These are phyloP conservation scores for Penicillium soppii DNA, from an alignment of 495 filamentous ascomycete genomes.

Conservation along the genomic window DNA sequence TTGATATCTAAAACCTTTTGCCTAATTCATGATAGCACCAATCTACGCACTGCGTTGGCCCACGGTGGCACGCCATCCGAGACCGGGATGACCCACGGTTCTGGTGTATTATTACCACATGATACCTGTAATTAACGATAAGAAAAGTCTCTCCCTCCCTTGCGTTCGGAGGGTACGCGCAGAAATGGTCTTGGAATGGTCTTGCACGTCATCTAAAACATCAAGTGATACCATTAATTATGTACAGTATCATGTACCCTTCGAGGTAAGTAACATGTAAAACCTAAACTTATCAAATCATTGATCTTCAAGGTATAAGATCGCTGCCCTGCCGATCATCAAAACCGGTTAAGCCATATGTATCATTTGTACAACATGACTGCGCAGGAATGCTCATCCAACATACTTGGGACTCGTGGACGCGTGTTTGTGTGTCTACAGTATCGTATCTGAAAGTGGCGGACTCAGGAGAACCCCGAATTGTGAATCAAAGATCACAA, in stretches of 20 bases:
- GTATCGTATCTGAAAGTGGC: too few species aligned
- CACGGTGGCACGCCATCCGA: slow-evolving; percentile 26
- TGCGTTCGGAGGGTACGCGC: slow-evolving; percentile 10
- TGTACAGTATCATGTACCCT: too few species aligned
- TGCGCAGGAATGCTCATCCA: not conserved
- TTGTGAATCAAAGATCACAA: too few species aligned
- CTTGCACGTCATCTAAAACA: slow-evolving; percentile 4
- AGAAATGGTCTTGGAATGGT: too few species aligned
- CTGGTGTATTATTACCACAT: not conserved
- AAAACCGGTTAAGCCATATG: not conserved
- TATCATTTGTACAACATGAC: slow-evolving; percentile 2
- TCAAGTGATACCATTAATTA: not conserved
- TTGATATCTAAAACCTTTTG: not conserved
- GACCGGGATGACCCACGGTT: slow-evolving; percentile 27
- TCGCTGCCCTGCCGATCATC: slow-evolving; percentile 17
- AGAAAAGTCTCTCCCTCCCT: slow-evolving; percentile 8
- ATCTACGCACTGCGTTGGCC: slow-evolving; percentile 8
- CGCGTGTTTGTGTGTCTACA: not conserved
- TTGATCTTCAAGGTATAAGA: too few species aligned
- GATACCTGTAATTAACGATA: not conserved
- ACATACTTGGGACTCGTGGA: slow-evolving; percentile 1
- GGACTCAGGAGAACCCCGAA: too few species aligned
- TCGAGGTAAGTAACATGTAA: slow-evolving; percentile 7
- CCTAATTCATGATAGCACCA: slow-evolving; percentile 6
- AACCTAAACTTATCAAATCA: slow-evolving; percentile 3